A percentile compares a stretch with the other conserved stretches of the same genome.
Conservation (phyloP, 2,329 filamentous ascomycete genomes). For the Aurifilum marmelostoma region DNA sequence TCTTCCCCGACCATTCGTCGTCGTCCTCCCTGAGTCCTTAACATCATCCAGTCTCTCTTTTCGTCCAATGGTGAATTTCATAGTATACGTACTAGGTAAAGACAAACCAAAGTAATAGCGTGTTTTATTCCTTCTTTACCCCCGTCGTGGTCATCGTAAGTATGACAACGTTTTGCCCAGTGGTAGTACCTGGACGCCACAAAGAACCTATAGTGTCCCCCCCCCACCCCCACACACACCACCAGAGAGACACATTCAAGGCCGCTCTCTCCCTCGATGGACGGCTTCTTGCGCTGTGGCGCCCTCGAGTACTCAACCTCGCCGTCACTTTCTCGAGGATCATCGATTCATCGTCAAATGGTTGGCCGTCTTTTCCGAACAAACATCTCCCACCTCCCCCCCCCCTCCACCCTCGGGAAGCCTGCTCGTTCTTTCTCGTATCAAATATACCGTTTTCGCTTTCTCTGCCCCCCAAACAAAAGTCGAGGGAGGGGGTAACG, state of each 20-base stretch:
- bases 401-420: not conserved
- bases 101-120: not conserved
- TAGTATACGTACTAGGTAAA: not conserved
- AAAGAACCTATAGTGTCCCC: constrained; percentile 14
- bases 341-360: not conserved
- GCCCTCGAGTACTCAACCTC: constrained; percentile 26
- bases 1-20: not conserved
- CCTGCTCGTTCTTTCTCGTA: not conserved
- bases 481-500: not conserved
- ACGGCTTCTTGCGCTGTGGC: constrained; percentile 32
- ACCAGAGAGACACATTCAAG: not conserved
- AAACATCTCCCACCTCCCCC: no score
- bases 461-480: not conserved
- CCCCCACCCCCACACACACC: constrained; percentile 9
- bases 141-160: not conserved
- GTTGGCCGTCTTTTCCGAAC: not conserved
- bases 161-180: not conserved
- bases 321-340: constrained; percentile 9
- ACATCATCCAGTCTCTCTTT: not conserved
- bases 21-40: not conserved
- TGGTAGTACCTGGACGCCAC: constrained; percentile 14
- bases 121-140: no score
- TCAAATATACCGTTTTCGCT: not conserved
- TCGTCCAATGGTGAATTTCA: not conserved
- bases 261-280: not conserved